Percentiles rank a stretch among this genome's conserved stretches.
These are phyloP conservation scores for Teratosphaeria nubilosa DNA, from an alignment of 2,329 filamentous ascomycete genomes.

Conservation along the genomic window DNA sequence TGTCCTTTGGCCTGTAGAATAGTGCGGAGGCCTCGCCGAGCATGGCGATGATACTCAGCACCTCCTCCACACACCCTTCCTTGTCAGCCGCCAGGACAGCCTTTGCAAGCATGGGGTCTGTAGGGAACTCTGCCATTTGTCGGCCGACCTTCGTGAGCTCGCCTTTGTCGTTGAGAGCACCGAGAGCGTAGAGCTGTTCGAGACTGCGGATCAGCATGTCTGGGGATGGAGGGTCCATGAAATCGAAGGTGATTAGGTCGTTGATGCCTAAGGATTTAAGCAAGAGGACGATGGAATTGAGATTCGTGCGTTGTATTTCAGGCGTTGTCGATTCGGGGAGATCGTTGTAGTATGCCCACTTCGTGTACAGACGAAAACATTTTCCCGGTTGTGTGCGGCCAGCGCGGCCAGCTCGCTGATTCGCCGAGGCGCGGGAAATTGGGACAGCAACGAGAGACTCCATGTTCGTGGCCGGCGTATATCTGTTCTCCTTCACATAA, in stretches of 20 bases:
- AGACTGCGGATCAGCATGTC: constrained; percentile 82
- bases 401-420: constrained; percentile 84
- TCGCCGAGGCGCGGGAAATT: constrained; percentile 82
- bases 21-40: constrained; percentile 77
- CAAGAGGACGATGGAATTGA: constrained; percentile 73
- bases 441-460: constrained; percentile 84
- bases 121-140: constrained; percentile 92
- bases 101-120: constrained; percentile 84
- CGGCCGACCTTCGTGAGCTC: constrained; percentile 83
- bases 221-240: constrained; percentile 85
- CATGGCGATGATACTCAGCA: constrained; percentile 90
- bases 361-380: constrained; percentile 87
- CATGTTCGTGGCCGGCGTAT: constrained; percentile 86
- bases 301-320: constrained; percentile 83
- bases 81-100: constrained; percentile 80
- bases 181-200: constrained; percentile 83
- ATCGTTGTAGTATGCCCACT: constrained; percentile 80
- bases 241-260: constrained; percentile 86
- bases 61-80: constrained; percentile 86
- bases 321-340: constrained; percentile 86
- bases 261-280: constrained; percentile 88
- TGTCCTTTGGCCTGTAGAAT: constrained; percentile 93
- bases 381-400: constrained; percentile 87
- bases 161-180: constrained; percentile 78
- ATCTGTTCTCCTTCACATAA: constrained; percentile 91